These are phyloP conservation scores for Chaetomium fimeti DNA, from an alignment of 495 filamentous ascomycete species.

Conservation along the genomic window DNA sequence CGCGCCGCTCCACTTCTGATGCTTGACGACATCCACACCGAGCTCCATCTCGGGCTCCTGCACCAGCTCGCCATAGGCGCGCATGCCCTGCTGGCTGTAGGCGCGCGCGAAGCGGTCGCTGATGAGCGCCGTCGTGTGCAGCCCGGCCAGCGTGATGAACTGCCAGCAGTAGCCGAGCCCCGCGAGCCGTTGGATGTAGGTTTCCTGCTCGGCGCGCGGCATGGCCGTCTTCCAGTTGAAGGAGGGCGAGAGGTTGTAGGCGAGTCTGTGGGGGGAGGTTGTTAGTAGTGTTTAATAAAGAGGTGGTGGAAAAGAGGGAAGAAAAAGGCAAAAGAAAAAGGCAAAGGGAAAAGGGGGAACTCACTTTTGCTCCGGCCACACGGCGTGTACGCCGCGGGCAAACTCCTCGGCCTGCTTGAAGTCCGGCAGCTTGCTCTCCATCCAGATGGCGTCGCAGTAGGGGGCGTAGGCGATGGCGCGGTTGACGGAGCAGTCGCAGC, in stretches of 20 bases:
- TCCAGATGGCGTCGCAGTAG: conserved; percentile 95
- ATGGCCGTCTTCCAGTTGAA: conserved; percentile 99
- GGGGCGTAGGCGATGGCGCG: conserved; percentile 89
- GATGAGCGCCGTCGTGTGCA: conserved; percentile 93
- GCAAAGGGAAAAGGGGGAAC: conserved; percentile 32
- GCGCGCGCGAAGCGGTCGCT: conserved; percentile 82
- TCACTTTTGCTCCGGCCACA: conserved; percentile 95
- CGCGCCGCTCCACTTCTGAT: conserved; percentile 98
- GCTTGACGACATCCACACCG: conserved; percentile 89
- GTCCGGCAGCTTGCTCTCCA: conserved; percentile 97
- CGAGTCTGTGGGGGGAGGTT: conserved; percentile 55
- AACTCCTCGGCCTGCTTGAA: conserved; percentile 92
- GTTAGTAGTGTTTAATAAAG: not conserved
- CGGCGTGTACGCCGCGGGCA: conserved; percentile 87
- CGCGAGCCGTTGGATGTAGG: conserved; percentile 89
- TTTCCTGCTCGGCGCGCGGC: conserved; percentile 88
- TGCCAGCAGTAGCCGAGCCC: conserved; percentile 96
- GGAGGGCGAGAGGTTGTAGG: conserved; percentile 96
- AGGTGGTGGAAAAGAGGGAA: not conserved
- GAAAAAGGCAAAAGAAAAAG: not conserved
- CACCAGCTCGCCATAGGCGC: conserved; percentile 92
- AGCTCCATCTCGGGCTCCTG: conserved; percentile 96
- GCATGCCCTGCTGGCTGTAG: conserved; percentile 81
- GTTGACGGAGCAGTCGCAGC: conserved; percentile 89
- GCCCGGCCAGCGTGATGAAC: conserved; percentile 98